A percentile compares a stretch with the other conserved stretches of the same genome.
These are phyloP conservation scores for Gonapodya sp. DNA, from an alignment of 192 early-diverging fungal species.

Conservation along the genomic window DNA sequence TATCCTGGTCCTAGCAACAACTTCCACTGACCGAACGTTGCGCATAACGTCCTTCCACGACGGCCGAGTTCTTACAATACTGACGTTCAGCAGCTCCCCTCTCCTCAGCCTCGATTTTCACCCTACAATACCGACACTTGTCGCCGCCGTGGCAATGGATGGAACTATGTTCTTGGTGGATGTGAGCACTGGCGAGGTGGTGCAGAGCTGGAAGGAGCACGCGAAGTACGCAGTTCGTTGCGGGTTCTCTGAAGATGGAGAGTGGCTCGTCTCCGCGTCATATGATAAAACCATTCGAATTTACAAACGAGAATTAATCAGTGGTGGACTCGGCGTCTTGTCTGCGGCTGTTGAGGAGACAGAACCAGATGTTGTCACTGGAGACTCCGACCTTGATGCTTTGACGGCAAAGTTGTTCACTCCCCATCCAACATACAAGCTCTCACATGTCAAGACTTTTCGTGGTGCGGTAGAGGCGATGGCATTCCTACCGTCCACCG, in stretches of 20 bases:
- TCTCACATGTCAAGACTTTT: slow-evolving; percentile 35
- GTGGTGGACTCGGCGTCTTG: slow-evolving; percentile 9
- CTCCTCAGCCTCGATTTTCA: slow-evolving; percentile 55
- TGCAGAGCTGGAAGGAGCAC: slow-evolving; percentile 61
- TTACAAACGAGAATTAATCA: slow-evolving; percentile 28
- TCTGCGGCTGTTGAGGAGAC: slow-evolving; percentile 7
- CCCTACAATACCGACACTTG: slow-evolving; percentile 23
- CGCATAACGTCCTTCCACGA: slow-evolving; percentile 34
- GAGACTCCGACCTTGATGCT: background rate
- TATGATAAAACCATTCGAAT: slow-evolving; percentile 59
- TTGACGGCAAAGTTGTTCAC: background rate
- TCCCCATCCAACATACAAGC: slow-evolving; percentile 14
- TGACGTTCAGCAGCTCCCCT: slow-evolving; percentile 45
- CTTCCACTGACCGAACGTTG: slow-evolving; percentile 53
- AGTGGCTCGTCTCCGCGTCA: slow-evolving; percentile 51
- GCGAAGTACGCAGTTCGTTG: slow-evolving; percentile 56
- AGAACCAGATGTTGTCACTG: background rate
- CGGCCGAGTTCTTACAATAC: slow-evolving; percentile 25
- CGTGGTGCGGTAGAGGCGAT: slow-evolving; percentile 56
- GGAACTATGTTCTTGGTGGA: slow-evolving; percentile 26
- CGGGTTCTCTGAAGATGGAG: slow-evolving; percentile 48
- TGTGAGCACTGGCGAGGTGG: slow-evolving; percentile 23
- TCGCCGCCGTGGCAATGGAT: slow-evolving; percentile 25
- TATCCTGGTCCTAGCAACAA: slow-evolving; percentile 35
- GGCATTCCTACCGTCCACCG: slow-evolving; percentile 32